phyloP scores from a whole-genome alignment of 2,329 filamentous ascomycete species.

The Pyrenophora seminiperda region DNA sequence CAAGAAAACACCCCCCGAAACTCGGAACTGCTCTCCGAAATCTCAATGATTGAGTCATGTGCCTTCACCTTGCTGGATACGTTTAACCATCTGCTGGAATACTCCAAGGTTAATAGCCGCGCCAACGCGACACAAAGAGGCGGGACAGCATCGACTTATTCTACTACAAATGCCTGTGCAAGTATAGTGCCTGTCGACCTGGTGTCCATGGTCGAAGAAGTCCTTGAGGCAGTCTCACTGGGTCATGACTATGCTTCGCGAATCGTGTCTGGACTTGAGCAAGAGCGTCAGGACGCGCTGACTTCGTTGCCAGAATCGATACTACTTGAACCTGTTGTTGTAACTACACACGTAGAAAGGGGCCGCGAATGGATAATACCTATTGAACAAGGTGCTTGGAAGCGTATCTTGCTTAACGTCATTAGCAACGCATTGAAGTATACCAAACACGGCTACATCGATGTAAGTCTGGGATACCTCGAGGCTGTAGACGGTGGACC shows the following conservation, averaged over 20 bases:
- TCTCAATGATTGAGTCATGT: constrained; percentile 56
- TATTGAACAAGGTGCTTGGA: constrained; percentile 18
- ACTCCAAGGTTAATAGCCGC: constrained; percentile 25
- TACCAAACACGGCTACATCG: constrained; percentile 21
- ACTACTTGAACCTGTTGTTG: background rate
- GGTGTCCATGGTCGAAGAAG: constrained; percentile 8
- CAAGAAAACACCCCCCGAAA: constrained; percentile 46
- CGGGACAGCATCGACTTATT: background rate
- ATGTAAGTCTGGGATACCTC: constrained; percentile 14
- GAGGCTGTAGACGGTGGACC: constrained; percentile 1
- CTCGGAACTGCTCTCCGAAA: constrained; percentile 48
- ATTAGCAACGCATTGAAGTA: constrained; percentile 34
- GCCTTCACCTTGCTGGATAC: constrained; percentile 55
- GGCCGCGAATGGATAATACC: constrained; percentile 8
- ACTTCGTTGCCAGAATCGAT: too few species aligned
- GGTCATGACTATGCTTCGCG: constrained; percentile 9
- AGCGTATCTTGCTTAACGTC: constrained; percentile 29
- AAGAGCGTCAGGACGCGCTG: constrained; percentile 2
- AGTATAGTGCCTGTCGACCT: constrained; percentile 2
- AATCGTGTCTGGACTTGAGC: constrained; percentile 2
- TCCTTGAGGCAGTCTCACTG: constrained; percentile 11
- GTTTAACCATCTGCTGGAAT: constrained; percentile 34
- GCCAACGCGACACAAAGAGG: background rate
- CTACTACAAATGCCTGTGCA: too few species aligned
- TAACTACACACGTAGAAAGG: constrained; percentile 12